Percentiles rank a stretch among this genome's conserved stretches.
These are phyloP conservation scores for Pestalotiopsis sp. DNA, from an alignment of 2,329 filamentous ascomycete species.

Conservation along the genomic window DNA sequence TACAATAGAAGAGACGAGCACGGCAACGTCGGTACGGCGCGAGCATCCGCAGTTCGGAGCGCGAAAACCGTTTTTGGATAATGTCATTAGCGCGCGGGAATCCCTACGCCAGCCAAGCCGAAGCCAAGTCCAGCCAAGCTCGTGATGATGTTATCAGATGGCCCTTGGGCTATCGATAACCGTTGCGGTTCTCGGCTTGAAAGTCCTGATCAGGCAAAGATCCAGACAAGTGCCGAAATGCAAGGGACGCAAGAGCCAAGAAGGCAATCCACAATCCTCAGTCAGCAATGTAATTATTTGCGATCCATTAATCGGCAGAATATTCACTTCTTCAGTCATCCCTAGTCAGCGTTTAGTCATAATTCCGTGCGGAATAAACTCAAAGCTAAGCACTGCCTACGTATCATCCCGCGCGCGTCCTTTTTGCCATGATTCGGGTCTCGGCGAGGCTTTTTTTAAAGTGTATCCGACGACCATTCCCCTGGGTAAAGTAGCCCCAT, in stretches of 20 bases:
- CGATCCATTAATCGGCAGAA: not conserved
- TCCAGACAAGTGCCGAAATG: not conserved
- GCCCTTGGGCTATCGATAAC: not conserved
- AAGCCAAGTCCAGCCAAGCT: not conserved
- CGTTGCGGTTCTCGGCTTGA: not conserved
- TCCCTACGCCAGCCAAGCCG: not conserved
- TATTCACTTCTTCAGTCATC: not conserved
- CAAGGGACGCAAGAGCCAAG: not conserved
- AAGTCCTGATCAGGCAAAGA: not conserved
- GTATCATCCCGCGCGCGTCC: not conserved
- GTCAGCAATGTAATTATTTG: no score
- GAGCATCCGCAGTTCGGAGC: not conserved
- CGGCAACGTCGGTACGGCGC: not conserved
- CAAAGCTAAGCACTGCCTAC: not conserved
- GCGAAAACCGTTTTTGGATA: not conserved
- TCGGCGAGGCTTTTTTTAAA: not conserved
- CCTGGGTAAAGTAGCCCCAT: not conserved
- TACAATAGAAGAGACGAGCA: not conserved
- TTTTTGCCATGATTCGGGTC: not conserved
- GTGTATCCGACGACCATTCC: not conserved
- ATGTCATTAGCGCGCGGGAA: not conserved
- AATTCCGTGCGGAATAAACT: not conserved
- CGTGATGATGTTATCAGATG: not conserved
- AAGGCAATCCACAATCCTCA: no score
- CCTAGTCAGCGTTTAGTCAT: not conserved